These are phyloP conservation scores for Chalciporus chontae DNA, from an alignment of 768 basidiomycete species.

Conservation along the genomic window DNA sequence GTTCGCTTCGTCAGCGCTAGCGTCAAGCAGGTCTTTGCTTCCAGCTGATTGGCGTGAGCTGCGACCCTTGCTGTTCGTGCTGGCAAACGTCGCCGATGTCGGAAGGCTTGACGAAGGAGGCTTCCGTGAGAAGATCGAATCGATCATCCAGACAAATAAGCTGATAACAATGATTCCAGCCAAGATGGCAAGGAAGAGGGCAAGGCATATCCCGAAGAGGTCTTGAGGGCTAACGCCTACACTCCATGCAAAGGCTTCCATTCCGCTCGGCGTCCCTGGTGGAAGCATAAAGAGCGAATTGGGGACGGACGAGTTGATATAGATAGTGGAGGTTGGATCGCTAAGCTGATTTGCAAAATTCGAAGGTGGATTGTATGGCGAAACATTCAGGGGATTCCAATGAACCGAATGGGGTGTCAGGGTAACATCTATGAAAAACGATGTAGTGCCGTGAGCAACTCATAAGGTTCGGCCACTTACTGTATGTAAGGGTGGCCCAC, in stretches of 20 bases:
- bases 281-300: conserved; percentile 78
- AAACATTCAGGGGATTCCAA: conserved; percentile 64
- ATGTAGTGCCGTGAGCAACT: conserved; percentile 5
- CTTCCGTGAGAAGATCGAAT: conserved; percentile 43
- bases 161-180: conserved; percentile 71
- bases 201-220: conserved; percentile 77
- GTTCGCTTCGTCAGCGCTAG: conserved; percentile 24
- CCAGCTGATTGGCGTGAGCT: conserved; percentile 41
- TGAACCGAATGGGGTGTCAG: conserved; percentile 53
- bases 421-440: conserved; percentile 59
- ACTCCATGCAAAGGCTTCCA: conserved; percentile 80
- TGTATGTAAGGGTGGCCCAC: conserved; percentile 82
- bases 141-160: conserved; percentile 67
- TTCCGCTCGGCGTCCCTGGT: conserved; percentile 53
- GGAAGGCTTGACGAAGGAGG: conserved; percentile 17
- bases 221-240: conserved; percentile 81
- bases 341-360: conserved; percentile 69
- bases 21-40: conserved; percentile 53
- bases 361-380: conserved; percentile 61
- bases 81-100: conserved; percentile 15
- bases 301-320: conserved; percentile 60
- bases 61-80: conserved; percentile 20
- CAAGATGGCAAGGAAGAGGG: conserved; percentile 77
- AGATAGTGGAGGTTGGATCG: conserved; percentile 72
- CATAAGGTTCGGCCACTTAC: conserved; percentile 37